Conservation (phyloP, 192 early-diverging fungal species). For the Entomortierella chlamydospora region DNA sequence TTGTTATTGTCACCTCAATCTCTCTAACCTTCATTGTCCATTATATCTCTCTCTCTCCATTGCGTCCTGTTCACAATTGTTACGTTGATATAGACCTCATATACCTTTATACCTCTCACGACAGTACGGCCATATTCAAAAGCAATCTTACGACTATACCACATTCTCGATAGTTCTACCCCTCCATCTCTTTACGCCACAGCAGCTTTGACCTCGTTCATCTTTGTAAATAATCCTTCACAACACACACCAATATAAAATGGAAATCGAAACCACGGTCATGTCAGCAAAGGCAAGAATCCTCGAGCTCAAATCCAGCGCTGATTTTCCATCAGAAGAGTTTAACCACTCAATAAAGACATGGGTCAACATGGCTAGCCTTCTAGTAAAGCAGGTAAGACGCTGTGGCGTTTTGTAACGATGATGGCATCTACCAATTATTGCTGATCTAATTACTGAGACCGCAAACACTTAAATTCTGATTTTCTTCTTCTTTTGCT, state of each 20-base stretch:
- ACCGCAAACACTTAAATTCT: background rate
- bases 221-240: background rate
- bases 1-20: background rate
- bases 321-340: slow-evolving; percentile 36
- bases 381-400: slow-evolving; percentile 49
- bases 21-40: background rate
- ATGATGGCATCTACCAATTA: too few relatives aligned
- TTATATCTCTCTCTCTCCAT: too few relatives aligned
- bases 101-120: too few relatives aligned
- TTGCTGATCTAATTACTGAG: too few relatives aligned
- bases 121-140: too few relatives aligned
- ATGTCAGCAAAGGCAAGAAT: slow-evolving; percentile 21
- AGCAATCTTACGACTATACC: too few relatives aligned
- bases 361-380: slow-evolving; percentile 53
- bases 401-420: too few relatives aligned
- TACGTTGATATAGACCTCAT: too few relatives aligned
- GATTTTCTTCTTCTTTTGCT: background rate
- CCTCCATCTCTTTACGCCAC: too few relatives aligned
- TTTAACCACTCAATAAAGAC: slow-evolving; percentile 49
- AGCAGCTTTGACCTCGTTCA: too few relatives aligned
- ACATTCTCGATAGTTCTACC: too few relatives aligned
- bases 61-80: too few relatives aligned
- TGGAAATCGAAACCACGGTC: background rate
- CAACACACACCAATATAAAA: background rate
- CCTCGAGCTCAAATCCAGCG: slow-evolving; percentile 27